These are phyloP conservation scores for Ceratobasidium sp. DNA, from an alignment of 1,284 basidiomycete species.

Conservation along the genomic window DNA sequence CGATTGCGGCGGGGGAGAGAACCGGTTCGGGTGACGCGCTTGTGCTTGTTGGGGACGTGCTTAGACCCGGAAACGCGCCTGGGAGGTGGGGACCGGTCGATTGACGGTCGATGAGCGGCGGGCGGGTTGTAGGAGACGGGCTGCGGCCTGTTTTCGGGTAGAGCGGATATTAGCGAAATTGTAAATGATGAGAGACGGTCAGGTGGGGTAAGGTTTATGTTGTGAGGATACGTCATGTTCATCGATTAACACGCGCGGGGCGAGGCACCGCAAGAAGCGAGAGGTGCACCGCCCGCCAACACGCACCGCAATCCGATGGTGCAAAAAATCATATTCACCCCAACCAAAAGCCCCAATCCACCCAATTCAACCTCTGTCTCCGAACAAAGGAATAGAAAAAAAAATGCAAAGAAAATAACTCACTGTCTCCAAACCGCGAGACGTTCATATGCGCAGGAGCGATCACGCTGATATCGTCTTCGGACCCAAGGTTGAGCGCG, in stretches of 20 bases:
- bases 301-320: not conserved
- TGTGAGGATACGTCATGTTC: conserved; percentile 24
- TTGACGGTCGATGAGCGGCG: conserved; percentile 25
- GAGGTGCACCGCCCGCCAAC: not conserved
- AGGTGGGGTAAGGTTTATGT: too few species aligned
- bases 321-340: too few species aligned
- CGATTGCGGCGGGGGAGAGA: conserved; percentile 28
- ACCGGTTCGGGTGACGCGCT: conserved; percentile 2
- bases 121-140: conserved; percentile 25
- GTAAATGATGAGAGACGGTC: too few species aligned
- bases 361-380: not conserved
- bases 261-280: not conserved
- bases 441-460: conserved; percentile 31
- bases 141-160: conserved; percentile 37
- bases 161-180: too few species aligned
- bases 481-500: conserved; percentile 43
- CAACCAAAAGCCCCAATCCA: too few species aligned
- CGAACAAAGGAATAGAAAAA: not conserved
- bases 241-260: not conserved
- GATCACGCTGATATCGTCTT: conserved; percentile 48
- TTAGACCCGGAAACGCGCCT: conserved; percentile 1
- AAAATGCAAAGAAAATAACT: conserved; percentile 1
- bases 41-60: not conserved
- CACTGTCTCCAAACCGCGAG: conserved; percentile 20
- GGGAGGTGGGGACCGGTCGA: conserved; percentile 17